phyloP scores from a whole-genome alignment of 2,329 filamentous ascomycete species.

The Fusarium sp. region DNA sequence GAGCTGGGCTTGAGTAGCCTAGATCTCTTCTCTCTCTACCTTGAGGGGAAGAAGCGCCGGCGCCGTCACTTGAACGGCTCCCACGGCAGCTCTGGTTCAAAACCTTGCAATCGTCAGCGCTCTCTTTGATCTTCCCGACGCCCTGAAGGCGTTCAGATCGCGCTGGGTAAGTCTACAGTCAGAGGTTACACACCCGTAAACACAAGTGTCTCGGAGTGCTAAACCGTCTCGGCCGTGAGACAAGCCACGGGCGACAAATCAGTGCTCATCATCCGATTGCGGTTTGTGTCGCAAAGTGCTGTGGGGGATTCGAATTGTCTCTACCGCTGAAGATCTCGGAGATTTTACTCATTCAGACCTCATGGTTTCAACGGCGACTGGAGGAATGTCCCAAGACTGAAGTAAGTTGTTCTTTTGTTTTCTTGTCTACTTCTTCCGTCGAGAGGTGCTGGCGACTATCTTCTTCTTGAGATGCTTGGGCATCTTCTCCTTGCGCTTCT shows the following conservation, averaged over 20 bases:
- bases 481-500: constrained; percentile 94
- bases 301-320: constrained; percentile 1
- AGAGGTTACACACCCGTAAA: constrained; percentile 30
- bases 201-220: constrained; percentile 11
- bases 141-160: constrained; percentile 53
- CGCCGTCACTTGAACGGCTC: constrained; percentile 24
- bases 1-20: background rate
- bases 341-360: constrained; percentile 4
- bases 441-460: constrained; percentile 72
- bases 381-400: background rate
- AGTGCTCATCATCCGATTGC: constrained; percentile 63
- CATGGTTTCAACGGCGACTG: constrained; percentile 19
- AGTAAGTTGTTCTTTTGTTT: background rate
- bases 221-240: constrained; percentile 44
- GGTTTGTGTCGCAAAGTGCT: background rate
- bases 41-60: background rate
- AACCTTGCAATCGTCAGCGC: constrained; percentile 48
- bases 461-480: constrained; percentile 97
- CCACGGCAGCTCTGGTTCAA: background rate
- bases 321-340: background rate
- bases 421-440: constrained; percentile 69
- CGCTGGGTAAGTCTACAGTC: constrained; percentile 38
- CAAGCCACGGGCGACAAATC: constrained; percentile 45
- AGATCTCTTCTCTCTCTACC: background rate
- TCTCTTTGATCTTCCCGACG: constrained; percentile 69